These are phyloP conservation scores for Pterocarpus macrocarpus DNA, from an alignment of 306 rosid species.

Conservation along the genomic window DNA sequence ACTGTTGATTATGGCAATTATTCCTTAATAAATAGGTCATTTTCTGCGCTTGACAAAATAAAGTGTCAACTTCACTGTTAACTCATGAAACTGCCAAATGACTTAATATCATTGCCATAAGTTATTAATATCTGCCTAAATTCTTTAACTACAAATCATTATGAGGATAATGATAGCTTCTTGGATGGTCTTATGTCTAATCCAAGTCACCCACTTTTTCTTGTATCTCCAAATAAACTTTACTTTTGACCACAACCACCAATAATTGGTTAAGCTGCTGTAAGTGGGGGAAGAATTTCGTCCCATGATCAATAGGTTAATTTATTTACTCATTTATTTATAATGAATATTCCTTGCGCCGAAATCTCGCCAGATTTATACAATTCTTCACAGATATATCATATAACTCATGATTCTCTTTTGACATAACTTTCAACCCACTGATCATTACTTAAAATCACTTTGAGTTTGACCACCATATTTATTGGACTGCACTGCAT, in stretches of 20 bases:
- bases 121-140: slow-evolving; percentile 7
- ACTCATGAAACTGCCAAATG: slow-evolving; percentile 36
- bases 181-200: slow-evolving; percentile 35
- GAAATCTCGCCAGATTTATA: neutral
- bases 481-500: neutral
- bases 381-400: neutral
- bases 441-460: neutral
- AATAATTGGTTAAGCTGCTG: slow-evolving; percentile 7
- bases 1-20: neutral
- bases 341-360: neutral
- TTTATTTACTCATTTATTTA: neutral
- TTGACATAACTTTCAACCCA: neutral
- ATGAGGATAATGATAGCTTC: slow-evolving; percentile 33
- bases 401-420: neutral
- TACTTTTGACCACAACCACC: slow-evolving; percentile 40
- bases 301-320: neutral
- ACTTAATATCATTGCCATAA: slow-evolving; percentile 17
- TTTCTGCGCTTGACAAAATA: neutral
- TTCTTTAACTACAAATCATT: slow-evolving; percentile 39
- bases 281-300: neutral
- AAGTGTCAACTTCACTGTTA: slow-evolving; percentile 40
- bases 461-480: neutral
- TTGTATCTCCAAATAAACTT: neutral
- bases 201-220: slow-evolving; percentile 34
- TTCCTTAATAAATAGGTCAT: slow-evolving; percentile 7